phyloP scores from a whole-genome alignment of 2,329 filamentous ascomycete genomes.

The Fusarium nematophilum region DNA sequence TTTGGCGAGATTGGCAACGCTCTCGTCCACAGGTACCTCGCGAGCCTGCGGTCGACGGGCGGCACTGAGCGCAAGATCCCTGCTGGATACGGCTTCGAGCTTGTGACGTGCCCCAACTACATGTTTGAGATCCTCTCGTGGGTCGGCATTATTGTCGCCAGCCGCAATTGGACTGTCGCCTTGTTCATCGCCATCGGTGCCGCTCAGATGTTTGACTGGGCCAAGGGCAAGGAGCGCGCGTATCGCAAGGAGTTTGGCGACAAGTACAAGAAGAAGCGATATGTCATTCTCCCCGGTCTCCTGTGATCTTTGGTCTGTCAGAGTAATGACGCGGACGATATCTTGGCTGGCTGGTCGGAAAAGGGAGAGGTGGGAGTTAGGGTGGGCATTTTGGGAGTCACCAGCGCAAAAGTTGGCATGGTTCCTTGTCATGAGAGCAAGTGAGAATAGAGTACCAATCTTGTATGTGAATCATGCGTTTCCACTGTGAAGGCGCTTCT shows the following conservation, averaged over 20 bases:
- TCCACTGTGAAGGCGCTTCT: slow-evolving; percentile 5
- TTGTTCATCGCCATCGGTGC: slow-evolving; percentile 81
- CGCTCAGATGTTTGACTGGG: slow-evolving; percentile 88
- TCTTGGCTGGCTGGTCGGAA: neutral
- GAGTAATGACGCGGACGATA: neutral
- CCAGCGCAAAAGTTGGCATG: too few species aligned
- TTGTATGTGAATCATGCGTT: neutral
- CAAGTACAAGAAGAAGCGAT: slow-evolving; percentile 95
- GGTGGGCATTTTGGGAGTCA: too few species aligned
- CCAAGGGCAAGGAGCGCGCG: slow-evolving; percentile 88
- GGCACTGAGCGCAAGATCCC: slow-evolving; percentile 91
- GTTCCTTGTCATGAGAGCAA: slow-evolving; percentile 6
- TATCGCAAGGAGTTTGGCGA: slow-evolving; percentile 93
- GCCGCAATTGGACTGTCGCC: slow-evolving; percentile 80
- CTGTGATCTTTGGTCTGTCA: slow-evolving; percentile 58
- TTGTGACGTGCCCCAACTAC: slow-evolving; percentile 98
- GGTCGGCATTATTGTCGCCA: slow-evolving; percentile 83
- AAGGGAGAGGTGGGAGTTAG: neutral
- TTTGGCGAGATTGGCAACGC: slow-evolving; percentile 86
- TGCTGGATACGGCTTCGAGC: slow-evolving; percentile 81
- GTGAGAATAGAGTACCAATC: slow-evolving; percentile 9
- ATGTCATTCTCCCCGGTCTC: slow-evolving; percentile 82
- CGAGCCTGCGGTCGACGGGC: slow-evolving; percentile 79
- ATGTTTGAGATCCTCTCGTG: slow-evolving; percentile 91
- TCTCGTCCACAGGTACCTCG: slow-evolving; percentile 81